Evolutionary conservation across 2,329 filamentous ascomycete genomes (phyloP).

Genomic region (Cladobotryum protrusum): DNA sequence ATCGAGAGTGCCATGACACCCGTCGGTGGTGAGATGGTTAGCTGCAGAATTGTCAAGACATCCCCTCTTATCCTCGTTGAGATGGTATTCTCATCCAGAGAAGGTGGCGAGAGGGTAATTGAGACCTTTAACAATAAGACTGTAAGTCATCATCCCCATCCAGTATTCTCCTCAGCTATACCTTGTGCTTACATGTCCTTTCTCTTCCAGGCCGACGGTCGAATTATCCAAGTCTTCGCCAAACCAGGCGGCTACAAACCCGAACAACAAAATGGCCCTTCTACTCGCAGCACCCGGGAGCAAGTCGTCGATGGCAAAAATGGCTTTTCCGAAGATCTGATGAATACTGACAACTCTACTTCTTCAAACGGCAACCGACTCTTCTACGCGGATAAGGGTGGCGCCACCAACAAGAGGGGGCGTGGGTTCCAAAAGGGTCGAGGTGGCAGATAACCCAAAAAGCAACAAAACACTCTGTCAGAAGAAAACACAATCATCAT

Average conservation of each 20-base stretch:
- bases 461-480: neutral
- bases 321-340: constrained; percentile 48
- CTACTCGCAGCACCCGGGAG: constrained; percentile 23
- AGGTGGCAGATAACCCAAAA: constrained; percentile 15
- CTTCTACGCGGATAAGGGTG: constrained; percentile 47
- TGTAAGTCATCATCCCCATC: constrained; percentile 38
- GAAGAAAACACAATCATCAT: neutral
- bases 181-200: neutral
- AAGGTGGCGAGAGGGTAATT: constrained; percentile 69
- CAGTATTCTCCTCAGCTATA: neutral
- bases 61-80: constrained; percentile 70
- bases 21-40: constrained; percentile 61
- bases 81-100: constrained; percentile 65
- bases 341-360: constrained; percentile 25
- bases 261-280: constrained; percentile 22
- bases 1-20: constrained; percentile 77
- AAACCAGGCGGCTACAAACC: constrained; percentile 55
- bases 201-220: constrained; percentile 59
- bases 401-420: constrained; percentile 23
- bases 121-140: constrained; percentile 73
- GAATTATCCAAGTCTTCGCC: constrained; percentile 65
- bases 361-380: constrained; percentile 30
- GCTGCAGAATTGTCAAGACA: constrained; percentile 62
- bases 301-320: constrained; percentile 47
- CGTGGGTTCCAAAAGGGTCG: constrained; percentile 21